Evolutionary conservation across 345 rosid species (phyloP), one percentile per base, ranked within the genome.

Genomic region (Melaleuca quinquenervia): DNA sequence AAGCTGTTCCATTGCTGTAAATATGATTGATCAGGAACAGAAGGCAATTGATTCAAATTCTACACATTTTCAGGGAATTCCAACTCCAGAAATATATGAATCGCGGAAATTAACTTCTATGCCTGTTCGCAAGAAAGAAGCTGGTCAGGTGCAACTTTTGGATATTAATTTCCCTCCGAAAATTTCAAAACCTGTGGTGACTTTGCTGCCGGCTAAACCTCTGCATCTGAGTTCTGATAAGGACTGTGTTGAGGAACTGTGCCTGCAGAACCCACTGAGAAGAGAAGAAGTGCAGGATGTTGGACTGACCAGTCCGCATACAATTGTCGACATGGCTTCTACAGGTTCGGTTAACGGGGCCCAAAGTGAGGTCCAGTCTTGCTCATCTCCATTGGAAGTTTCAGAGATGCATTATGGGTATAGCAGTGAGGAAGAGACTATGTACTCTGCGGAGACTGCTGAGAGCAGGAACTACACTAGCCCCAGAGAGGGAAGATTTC

Each of bases 401-500:
- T 85, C 88, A 2, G 91, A 89, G 89, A 82, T 90, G 90, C 90
- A 91, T 86, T 84, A 90, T 29, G 94, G 92, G 45, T 92, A 91
- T 74, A 92, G 93, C 90, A 94, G 98, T 20, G 98, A 96, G 87
- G 98, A 92, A 88, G 98, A 95, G 91, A 97, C 98, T 4, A 94
- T 97, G 99, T 96, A 97, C 91, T 97, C 99, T 20, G 99, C 98
- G 11, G 99, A 96, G 91, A 97, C 99, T 85, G 98, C 98, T 0
- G 98, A 96, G 89, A 97, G 99, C 90, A 89, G 98, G 87, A 97
- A 97, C 90, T 96, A 93, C 82, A 90, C 98, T 0, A 96, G 94
- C 64, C 99, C 98, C 5, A 90, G 93, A 85, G 95, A 94, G 86
- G 94, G 92, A 14, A 90, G 90, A 90, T 88, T 92, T 52, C 94